Evolutionary conservation across 345 rosid genomes (phyloP), one percentile per base, ranked within the genome.

Genomic region (Firmiana major): DNA sequence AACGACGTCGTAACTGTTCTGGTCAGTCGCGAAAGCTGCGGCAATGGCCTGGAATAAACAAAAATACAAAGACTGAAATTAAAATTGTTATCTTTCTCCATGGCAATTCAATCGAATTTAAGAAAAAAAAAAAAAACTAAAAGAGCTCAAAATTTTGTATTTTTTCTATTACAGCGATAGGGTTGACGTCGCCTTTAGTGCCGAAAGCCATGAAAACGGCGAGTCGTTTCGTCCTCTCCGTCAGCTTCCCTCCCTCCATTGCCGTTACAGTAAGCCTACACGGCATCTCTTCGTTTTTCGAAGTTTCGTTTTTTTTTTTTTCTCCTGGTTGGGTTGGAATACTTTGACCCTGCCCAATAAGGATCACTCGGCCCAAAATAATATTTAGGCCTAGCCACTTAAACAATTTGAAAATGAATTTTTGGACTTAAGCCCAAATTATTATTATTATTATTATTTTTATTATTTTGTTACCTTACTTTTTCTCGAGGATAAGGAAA

Each of bases 161-260:
- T 31, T 64, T 6, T 12, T 3, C n/a, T 73, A 75, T 76, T 87
- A 94, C 98, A 59, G 97, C 92, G 34, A 91, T 82, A 45, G 98
- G 97, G 77, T 86, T 85, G 16, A 90, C 93, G 85, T 92, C 98
- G 69, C 97, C 97, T 83, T 89, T 84, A 73, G 97, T 92, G 19
- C 98, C 97, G 19, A 94, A 94, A 77, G 93, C 94, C 89, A 94
- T 90, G 88, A 92, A 91, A 36, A 88, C 81, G 48, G 94, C 97
- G 21, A 86, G 75, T 10, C 88, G 83, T 72, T 76, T 83, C 69
- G 83, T 84, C 73, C 88, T 81, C 87, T 60, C 75, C 40, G 70
- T 45, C 64, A 67, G 81, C 74, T 36, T 54, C 76, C 75, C 71
- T 49, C 74, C 21, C 22, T 19, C 28, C 40, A 51, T 70, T 16